Percentiles rank a stretch among this genome's conserved stretches.
Evolutionary conservation across 2,329 filamentous ascomycete genomes (phyloP).

Genomic region (Cladosporium velox): DNA sequence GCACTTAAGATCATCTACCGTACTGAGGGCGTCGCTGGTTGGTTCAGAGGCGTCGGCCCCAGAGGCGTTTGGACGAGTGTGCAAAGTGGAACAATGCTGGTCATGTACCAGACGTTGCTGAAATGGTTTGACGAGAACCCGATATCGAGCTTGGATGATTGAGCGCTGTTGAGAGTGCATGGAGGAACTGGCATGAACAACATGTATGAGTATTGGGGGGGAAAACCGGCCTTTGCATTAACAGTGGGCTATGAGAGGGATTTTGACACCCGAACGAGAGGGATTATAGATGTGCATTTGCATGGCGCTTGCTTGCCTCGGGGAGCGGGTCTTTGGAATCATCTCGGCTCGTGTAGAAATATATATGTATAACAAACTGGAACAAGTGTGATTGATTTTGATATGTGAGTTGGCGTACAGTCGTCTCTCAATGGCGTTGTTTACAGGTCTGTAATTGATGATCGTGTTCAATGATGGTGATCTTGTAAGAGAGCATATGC

Average conservation of each 20-base stretch:
- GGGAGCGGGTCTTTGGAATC: constrained; percentile 1
- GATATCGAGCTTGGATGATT: constrained; percentile 32
- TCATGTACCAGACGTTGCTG: constrained; percentile 87
- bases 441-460: background rate
- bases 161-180: background rate
- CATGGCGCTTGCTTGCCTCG: constrained; percentile 5
- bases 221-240: no score
- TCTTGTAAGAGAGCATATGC: background rate
- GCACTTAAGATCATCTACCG: constrained; percentile 86
- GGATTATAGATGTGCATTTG: constrained; percentile 17
- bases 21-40: constrained; percentile 82
- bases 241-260: background rate
- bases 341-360: constrained; percentile 21
- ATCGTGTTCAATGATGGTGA: background rate
- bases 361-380: constrained; percentile 11
- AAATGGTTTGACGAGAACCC: constrained; percentile 68
- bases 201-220: constrained; percentile 19
- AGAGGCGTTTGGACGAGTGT: constrained; percentile 95
- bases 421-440: background rate
- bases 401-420: background rate
- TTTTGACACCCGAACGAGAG: background rate
- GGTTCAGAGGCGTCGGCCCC: constrained; percentile 93
- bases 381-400: background rate
- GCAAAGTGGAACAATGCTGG: constrained; percentile 94
- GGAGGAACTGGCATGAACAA: background rate